These are phyloP conservation scores for Senna siamea DNA, from an alignment of 306 rosid genomes.

Conservation along the genomic window DNA sequence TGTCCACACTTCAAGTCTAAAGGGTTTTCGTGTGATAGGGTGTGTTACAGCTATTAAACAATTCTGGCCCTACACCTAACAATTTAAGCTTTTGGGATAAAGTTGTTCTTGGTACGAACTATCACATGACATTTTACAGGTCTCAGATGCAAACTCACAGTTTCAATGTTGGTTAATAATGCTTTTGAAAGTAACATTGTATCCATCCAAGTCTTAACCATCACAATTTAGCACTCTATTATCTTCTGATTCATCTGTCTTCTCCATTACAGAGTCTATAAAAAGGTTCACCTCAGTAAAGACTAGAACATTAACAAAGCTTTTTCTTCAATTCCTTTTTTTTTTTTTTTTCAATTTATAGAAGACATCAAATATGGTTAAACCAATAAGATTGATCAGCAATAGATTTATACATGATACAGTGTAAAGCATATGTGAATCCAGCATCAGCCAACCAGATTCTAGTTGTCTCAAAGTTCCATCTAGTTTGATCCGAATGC, in stretches of 20 bases:
- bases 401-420: neutral
- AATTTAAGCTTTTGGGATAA: neutral
- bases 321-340: neutral
- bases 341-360: neutral
- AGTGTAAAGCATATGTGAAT: conserved; percentile 10
- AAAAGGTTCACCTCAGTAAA: neutral
- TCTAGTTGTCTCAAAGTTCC: conserved; percentile 5
- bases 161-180: neutral
- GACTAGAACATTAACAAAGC: neutral
- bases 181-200: neutral
- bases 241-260: neutral
- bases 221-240: neutral
- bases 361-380: neutral
- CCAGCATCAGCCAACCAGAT: conserved; percentile 25
- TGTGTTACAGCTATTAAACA: neutral
- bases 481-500: conserved; percentile 31
- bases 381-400: conserved; percentile 2
- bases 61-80: neutral
- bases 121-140: neutral
- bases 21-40: neutral
- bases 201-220: neutral
- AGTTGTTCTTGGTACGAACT: too few species aligned
- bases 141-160: conserved; percentile 4
- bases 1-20: neutral
- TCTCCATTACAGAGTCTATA: neutral